These are phyloP conservation scores for Botrytis squamosa DNA, from an alignment of 2,329 filamentous ascomycete species.

Conservation along the genomic window DNA sequence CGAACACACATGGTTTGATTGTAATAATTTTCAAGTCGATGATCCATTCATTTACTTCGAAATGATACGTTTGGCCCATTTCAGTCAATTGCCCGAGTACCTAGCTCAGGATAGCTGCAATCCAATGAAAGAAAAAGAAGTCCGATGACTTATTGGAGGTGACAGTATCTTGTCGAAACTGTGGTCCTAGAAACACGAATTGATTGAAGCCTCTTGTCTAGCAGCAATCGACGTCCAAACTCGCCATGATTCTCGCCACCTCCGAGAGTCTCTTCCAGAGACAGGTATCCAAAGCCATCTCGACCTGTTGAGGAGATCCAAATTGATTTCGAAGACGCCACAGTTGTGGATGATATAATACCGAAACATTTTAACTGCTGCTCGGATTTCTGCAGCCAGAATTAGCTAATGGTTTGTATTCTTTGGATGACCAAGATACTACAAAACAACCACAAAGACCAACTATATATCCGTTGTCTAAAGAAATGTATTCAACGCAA, in stretches of 20 bases:
- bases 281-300: background rate
- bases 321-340: constrained; percentile 2
- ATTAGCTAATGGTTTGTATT: constrained; percentile 13
- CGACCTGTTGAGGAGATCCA: background rate
- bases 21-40: constrained; percentile 18
- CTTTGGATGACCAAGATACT: constrained; percentile 14
- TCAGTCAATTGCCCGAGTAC: constrained; percentile 25
- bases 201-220: constrained; percentile 20
- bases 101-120: constrained; percentile 17
- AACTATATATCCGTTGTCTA: constrained; percentile 18
- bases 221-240: constrained; percentile 13
- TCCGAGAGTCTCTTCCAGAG: constrained; percentile 16
- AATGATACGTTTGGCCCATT: constrained; percentile 15
- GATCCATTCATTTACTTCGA: constrained; percentile 23
- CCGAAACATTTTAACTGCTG: constrained; percentile 23
- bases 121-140: constrained; percentile 22
- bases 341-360: constrained; percentile 17
- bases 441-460: constrained; percentile 23
- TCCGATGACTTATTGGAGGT: constrained; percentile 20
- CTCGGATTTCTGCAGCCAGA: constrained; percentile 4
- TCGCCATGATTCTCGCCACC: constrained; percentile 19
- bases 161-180: constrained; percentile 20
- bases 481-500: constrained; percentile 19
- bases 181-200: constrained; percentile 22
- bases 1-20: background rate